phyloP scores from a whole-genome alignment of 768 basidiomycete species.

The Amylocystis lapponica region DNA sequence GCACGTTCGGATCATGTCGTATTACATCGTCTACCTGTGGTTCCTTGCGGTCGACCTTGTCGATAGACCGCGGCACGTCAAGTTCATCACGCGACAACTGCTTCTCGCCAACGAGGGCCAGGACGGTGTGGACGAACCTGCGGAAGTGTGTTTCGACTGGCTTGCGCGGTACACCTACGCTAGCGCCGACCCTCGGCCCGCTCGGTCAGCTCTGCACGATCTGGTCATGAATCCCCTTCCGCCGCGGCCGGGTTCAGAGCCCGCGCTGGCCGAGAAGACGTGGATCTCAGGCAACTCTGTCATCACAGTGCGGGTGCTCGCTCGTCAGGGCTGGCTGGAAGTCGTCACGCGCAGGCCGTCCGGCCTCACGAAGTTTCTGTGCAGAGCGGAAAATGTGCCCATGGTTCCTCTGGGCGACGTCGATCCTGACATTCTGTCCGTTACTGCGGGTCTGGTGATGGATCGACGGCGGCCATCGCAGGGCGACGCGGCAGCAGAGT shows the following conservation, averaged over 20 bases:
- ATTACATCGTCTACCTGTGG: conserved; percentile 91
- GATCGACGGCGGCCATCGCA: conserved; percentile 37
- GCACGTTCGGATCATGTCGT: conserved; percentile 85
- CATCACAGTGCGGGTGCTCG: conserved; percentile 72
- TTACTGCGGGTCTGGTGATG: conserved; percentile 70
- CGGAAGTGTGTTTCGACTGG: conserved; percentile 98
- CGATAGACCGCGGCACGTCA: conserved; percentile 75
- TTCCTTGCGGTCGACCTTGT: conserved; percentile 82
- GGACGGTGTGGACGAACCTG: conserved; percentile 73
- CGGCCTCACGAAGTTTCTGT: conserved; percentile 80
- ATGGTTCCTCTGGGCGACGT: conserved; percentile 81
- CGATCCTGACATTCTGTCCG: conserved; percentile 67
- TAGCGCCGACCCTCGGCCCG: conserved; percentile 87
- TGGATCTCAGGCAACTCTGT: conserved; percentile 87
- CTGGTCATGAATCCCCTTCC: conserved; percentile 60
- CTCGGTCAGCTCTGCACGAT: conserved; percentile 71
- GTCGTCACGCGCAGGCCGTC: conserved; percentile 82
- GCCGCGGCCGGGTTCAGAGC: conserved; percentile 29
- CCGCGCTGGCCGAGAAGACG: conserved; percentile 53
- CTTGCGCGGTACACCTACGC: conserved; percentile 91
- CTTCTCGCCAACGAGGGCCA: conserved; percentile 79
- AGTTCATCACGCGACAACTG: conserved; percentile 82
- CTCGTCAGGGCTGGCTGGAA: conserved; percentile 82
- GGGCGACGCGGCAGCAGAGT: neutral
- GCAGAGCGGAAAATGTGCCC: conserved; percentile 85